Base-by-base conservation (phyloP, 306 rosid genomes). In the Lathyrus tuberosus region DNA sequence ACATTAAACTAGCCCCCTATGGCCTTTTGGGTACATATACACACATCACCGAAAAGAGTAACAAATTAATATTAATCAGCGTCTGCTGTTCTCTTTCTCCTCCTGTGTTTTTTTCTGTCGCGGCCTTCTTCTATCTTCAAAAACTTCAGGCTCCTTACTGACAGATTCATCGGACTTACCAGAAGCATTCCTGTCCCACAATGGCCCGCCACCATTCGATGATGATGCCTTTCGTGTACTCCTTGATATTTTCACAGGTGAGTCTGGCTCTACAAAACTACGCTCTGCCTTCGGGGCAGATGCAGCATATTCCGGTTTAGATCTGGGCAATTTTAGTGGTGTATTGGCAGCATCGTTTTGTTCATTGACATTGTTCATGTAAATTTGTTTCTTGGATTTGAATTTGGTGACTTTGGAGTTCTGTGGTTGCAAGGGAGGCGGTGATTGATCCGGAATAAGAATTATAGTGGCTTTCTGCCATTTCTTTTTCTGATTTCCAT, bases 41-140 rank as follows among this genome's bases (percentile, higher is more conserved):
- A 53, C 51, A 69, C 30, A 20, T 68, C 28, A 57, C 41, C 31
- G 24, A 5, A 60, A 65, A 35, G 35, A 48, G 30, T 52, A 48
- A 62, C 42, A 43, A 59, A 22, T 6, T 15, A 18, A 14, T 9
- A 26, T 16, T 42, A 66, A 44, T 78, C 58, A 89, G 38, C 75
- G 89, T 75, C 88, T 84, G 62, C 73, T 66, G 78, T 92, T 90
- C 85, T 92, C 96, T 83, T 92, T 92, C 81, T 92, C 96, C 46
- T 86, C 91, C 20, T 77, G 52, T 73, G 83, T 26, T 70, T 75
- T 81, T 49, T 66, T 86, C 17, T 64, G 81, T 79, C 78, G 70
- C 10, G 41, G 56, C 13, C 86, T 84, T 28, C 84, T 83, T 71
- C 88, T 81, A 37, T 84, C 82, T 69, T 78, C 67, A 56, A 81